Evolutionary conservation across 805 yeast genomes (phyloP).

Genomic region (Spathaspora boniae): DNA sequence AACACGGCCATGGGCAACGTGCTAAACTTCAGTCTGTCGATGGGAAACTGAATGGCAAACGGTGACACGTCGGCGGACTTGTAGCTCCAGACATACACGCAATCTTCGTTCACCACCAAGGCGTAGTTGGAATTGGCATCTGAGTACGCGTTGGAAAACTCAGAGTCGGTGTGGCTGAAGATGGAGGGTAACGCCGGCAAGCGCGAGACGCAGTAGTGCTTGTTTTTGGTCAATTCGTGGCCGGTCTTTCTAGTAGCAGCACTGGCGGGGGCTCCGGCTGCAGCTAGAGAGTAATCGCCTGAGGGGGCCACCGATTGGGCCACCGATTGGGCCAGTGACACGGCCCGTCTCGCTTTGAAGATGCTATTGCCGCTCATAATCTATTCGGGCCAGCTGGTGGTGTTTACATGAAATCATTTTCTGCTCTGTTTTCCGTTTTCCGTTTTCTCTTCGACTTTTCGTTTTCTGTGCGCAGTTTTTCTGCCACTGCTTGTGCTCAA

Average conservation of each 20-base stretch:
- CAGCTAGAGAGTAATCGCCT: too few species aligned
- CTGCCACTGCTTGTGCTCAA: too few species aligned
- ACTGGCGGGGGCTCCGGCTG: constrained; percentile 3
- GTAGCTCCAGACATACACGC: constrained; percentile 68
- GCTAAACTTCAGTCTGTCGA: constrained; percentile 21
- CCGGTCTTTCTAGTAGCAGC: constrained; percentile 1
- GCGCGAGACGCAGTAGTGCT: constrained; percentile 53
- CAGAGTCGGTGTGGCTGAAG: constrained; percentile 15
- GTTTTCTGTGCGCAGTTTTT: too few species aligned
- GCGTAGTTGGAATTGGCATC: constrained; percentile 50
- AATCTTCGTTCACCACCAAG: constrained; percentile 44
- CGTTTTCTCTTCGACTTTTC: too few species aligned
- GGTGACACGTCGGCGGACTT: constrained; percentile 60
- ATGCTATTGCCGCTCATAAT: too few species aligned
- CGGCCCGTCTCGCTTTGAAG: constrained; percentile 3
- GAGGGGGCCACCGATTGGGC: neutral
- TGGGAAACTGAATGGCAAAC: constrained; percentile 50
- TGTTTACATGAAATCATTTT: too few species aligned
- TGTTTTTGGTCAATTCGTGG: constrained; percentile 53
- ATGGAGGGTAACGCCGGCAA: constrained; percentile 55
- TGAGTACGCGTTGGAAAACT: constrained; percentile 37
- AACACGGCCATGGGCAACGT: constrained; percentile 52
- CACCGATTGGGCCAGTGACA: neutral
- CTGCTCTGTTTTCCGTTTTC: too few species aligned
- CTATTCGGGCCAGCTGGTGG: too few species aligned